Conservation (phyloP, 2,329 filamentous ascomycete species). For the Curvularia sp. region DNA sequence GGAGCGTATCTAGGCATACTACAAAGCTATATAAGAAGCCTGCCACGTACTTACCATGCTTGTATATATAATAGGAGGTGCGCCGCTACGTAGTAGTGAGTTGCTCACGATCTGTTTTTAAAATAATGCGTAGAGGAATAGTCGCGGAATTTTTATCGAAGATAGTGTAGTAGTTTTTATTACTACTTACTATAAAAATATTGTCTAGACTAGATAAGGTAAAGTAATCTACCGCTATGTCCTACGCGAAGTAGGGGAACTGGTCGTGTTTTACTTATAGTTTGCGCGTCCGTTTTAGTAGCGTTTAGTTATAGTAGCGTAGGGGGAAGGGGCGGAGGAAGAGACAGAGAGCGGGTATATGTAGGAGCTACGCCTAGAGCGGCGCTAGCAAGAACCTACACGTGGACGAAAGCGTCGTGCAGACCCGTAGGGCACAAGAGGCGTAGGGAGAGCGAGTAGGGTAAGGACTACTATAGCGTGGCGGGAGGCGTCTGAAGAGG, state of each 20-base stretch:
- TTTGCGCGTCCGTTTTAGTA: too few species aligned
- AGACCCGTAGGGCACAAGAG: constrained; percentile 3
- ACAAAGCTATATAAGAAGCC: neutral
- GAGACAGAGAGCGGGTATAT: neutral
- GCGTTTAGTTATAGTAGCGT: too few species aligned
- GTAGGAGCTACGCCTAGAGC: constrained; percentile 10
- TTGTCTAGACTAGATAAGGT: too few species aligned
- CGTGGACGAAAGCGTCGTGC: neutral
- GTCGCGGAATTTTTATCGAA: constrained; percentile 30
- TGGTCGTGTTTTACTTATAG: too few species aligned
- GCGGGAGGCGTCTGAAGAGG: neutral
- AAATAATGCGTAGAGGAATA: constrained; percentile 19
- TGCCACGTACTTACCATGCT: neutral
- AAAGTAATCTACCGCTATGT: too few species aligned
- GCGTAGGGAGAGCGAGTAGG: neutral
- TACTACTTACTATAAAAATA: constrained; percentile 28
- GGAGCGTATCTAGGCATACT: neutral
- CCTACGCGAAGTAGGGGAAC: too few species aligned
- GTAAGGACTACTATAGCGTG: constrained; percentile 10
- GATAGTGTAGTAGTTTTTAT: constrained; percentile 30
- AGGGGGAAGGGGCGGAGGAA: too few species aligned
- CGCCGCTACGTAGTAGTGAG: constrained; percentile 20
- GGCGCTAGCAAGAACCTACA: constrained; percentile 23
- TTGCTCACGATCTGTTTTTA: constrained; percentile 27
- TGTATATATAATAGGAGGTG: constrained; percentile 1